Conservation (phyloP, 371 early-diverging fungal species). For the Apophysomyces elegans region DNA sequence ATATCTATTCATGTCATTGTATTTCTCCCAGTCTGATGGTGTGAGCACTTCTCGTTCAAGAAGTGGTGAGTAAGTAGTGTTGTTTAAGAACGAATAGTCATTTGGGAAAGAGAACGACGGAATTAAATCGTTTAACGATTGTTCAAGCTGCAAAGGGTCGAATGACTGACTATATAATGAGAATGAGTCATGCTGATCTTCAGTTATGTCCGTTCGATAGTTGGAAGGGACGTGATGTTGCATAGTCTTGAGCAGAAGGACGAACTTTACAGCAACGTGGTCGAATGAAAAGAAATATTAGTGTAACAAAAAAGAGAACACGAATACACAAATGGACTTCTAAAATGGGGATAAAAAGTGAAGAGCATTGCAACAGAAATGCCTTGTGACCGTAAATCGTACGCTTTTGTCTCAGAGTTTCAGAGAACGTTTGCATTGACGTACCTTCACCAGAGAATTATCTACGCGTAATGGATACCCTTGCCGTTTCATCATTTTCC, state of each 20-base stretch:
- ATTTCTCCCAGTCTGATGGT: neutral
- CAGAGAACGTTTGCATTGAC: no score
- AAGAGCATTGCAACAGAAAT: neutral
- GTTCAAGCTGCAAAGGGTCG: constrained; percentile 8
- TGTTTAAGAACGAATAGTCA: neutral
- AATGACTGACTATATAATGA: neutral
- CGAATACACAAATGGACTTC: neutral
- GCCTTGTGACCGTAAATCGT: no score
- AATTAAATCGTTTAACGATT: neutral
- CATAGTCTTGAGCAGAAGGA: neutral
- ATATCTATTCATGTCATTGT: neutral
- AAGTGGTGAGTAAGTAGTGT: neutral
- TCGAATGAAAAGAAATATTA: neutral
- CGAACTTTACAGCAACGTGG: neutral
- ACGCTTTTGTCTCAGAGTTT: no score
- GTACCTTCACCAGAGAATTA: no score
- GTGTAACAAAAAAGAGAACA: constrained; percentile 1
- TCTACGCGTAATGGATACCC: no score
- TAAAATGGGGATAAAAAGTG: neutral
- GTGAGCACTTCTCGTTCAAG: neutral
- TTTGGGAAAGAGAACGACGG: neutral
- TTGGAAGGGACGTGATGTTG: constrained; percentile 2
- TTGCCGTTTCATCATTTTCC: no score
- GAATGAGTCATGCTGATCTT: neutral
- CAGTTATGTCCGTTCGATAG: neutral